These are phyloP conservation scores for Zarea fungicola DNA, from an alignment of 2,329 filamentous ascomycete species.

Conservation along the genomic window DNA sequence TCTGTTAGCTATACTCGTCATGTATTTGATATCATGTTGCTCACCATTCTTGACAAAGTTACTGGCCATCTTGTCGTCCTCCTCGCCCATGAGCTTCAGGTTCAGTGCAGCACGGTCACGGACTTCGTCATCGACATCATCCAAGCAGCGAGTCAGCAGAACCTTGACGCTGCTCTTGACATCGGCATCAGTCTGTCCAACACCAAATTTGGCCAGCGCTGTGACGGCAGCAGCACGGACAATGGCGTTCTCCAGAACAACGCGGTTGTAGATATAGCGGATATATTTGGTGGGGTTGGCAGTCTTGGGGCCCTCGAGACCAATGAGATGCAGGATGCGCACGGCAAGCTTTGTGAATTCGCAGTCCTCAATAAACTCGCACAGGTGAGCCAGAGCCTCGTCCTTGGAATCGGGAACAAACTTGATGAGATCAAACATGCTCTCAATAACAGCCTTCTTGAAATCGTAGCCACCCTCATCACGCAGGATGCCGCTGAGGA, in stretches of 20 bases:
- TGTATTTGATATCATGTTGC: conserved; percentile 17
- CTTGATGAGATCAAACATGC: conserved; percentile 98
- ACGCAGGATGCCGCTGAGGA: conserved; percentile 92
- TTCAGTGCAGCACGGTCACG: conserved; percentile 92
- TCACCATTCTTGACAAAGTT: conserved; percentile 90
- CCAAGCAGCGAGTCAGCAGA: conserved; percentile 84
- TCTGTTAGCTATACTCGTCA: conserved; percentile 21
- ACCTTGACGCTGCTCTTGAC: conserved; percentile 95
- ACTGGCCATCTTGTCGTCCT: conserved; percentile 80
- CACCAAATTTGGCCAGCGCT: conserved; percentile 92
- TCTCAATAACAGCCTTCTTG: conserved; percentile 95
- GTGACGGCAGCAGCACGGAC: conserved; percentile 94
- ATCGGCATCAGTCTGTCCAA: conserved; percentile 91
- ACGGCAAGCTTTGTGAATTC: conserved; percentile 98
- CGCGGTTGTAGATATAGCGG: conserved; percentile 97
- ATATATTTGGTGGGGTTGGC: conserved; percentile 97
- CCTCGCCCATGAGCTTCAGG: conserved; percentile 83
- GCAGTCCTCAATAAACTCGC: conserved; percentile 99
- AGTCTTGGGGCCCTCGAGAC: conserved; percentile 91
- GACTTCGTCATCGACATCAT: conserved; percentile 97
- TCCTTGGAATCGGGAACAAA: conserved; percentile 87
- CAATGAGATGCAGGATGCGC: conserved; percentile 87
- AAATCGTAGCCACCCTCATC: conserved; percentile 98
- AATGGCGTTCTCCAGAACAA: conserved; percentile 94
- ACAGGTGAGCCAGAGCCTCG: conserved; percentile 85